Base-by-base conservation (phyloP, 2,329 filamentous ascomycete species). In the Cladosporium sp. region DNA sequence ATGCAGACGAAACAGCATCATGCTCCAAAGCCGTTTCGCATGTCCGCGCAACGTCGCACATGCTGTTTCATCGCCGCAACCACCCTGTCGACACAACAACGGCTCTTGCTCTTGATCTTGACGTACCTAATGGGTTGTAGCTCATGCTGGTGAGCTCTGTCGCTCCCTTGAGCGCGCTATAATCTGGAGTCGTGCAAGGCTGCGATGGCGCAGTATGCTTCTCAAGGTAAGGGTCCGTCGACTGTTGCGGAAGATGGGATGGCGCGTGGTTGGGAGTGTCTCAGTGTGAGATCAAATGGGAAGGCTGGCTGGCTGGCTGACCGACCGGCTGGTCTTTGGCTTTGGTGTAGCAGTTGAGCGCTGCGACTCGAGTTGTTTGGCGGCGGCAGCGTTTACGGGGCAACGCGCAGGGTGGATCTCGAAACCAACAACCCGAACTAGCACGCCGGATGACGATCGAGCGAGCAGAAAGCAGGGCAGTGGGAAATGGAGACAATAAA, bases 71-170 rank as follows among this genome's bases (percentile, higher is more conserved):
- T 34, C 30, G 52, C 52, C 5, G n/a, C 52, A 55, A 21, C 21
- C 52, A 32, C 30, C 52, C 18, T 55, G 52, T 30, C 38, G 24
- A 47, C 24, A 34, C 55, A 36, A 54, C 32, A 41, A 34, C 32
- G 34, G 59, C n/a, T 41, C 38, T 44, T 28, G 15, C 3, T 36
- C 21, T 34, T n/a, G 14, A 4, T 51, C 12, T 38, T n/a, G 44
- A 65, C 64, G 64, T 60, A 65, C 64, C 64, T 51, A 65, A 41
- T 44, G 55, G 64, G 24, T 65, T 65, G 64, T 65, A 65, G 64
- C 64, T 65, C 64, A 65, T 65, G 44, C 38, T 60, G 55, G 26
- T 57, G 30, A 26, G 44, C 18, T 55, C 28, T 55, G 28, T 55
- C 52, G 52, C 52, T 34, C 18, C 21, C 1, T 55, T 12, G 52